Percentiles rank a stretch among this genome's conserved stretches.
Conservation (phyloP, 176 grass and related monocot species). For the Rhipidocladum racemiflorum region DNA sequence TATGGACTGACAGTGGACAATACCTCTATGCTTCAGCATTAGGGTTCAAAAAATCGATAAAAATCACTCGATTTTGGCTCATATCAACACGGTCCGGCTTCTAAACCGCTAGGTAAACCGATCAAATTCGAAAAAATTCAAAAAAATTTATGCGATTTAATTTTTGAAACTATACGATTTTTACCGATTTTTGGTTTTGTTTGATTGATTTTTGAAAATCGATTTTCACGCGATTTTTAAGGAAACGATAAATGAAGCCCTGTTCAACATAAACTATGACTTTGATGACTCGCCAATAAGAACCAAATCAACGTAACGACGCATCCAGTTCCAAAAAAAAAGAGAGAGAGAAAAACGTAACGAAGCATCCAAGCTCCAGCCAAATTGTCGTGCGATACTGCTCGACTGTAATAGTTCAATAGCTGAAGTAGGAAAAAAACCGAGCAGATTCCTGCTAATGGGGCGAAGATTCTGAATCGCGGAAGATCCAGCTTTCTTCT, state of each 20-base stretch:
- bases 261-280: not conserved
- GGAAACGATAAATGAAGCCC: too few relatives aligned
- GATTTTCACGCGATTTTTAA: too few relatives aligned
- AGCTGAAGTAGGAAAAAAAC: not conserved
- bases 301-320: not conserved
- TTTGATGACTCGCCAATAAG: not conserved
- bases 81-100: too few relatives aligned
- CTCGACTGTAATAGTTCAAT: not conserved
- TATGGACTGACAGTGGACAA: not conserved
- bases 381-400: not conserved
- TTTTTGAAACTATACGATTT: too few relatives aligned
- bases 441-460: conserved; percentile 26
- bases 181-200: too few relatives aligned
- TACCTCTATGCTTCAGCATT: not conserved
- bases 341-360: not conserved
- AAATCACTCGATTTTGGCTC: too few relatives aligned
- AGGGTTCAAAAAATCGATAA: too few relatives aligned
- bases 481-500: not conserved
- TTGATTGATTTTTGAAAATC: too few relatives aligned
- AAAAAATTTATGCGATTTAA: too few relatives aligned
- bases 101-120: too few relatives aligned
- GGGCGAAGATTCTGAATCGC: conserved; percentile 15
- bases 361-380: not conserved
- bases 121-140: too few relatives aligned
- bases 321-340: not conserved